Evolutionary conservation across 1,284 basidiomycete species (phyloP).

Genomic region (Bjerkandera adusta): DNA sequence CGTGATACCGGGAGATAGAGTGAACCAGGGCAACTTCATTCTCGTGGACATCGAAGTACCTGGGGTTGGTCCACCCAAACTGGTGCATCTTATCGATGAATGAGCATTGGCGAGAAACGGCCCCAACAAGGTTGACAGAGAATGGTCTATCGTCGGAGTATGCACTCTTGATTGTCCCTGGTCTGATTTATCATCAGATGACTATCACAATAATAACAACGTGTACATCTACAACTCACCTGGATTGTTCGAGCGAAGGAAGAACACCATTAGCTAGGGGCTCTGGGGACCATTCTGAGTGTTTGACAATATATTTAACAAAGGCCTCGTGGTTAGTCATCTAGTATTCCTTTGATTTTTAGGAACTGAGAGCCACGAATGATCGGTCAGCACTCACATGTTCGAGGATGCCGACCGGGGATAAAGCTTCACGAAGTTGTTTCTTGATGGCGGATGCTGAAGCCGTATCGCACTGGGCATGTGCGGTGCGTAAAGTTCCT

Average conservation of each 20-base stretch:
- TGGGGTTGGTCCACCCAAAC: slow-evolving; percentile 22
- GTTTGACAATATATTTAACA: too few relatives aligned
- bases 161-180: slow-evolving; percentile 17
- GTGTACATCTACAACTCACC: too few relatives aligned
- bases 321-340: too few relatives aligned
- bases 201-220: too few relatives aligned
- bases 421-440: not conserved
- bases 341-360: too few relatives aligned
- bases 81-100: slow-evolving; percentile 23
- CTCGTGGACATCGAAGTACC: slow-evolving; percentile 18
- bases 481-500: slow-evolving; percentile 9
- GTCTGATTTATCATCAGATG: too few relatives aligned
- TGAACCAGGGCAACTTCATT: slow-evolving; percentile 22
- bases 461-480: not conserved
- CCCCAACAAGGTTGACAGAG: slow-evolving; percentile 19
- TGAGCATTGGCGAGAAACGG: slow-evolving; percentile 15
- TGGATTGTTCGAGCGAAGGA: too few relatives aligned
- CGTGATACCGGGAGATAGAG: slow-evolving; percentile 22
- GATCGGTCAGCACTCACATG: too few relatives aligned
- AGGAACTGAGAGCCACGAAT: too few relatives aligned
- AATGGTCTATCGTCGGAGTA: slow-evolving; percentile 19
- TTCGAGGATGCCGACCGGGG: not conserved
- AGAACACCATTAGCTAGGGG: too few relatives aligned
- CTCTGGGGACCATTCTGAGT: too few relatives aligned
- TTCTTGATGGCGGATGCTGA: slow-evolving; percentile 1